Evolutionary conservation across 371 early-diverging fungal species (phyloP).

Genomic region (Rhizopus microsporus): DNA sequence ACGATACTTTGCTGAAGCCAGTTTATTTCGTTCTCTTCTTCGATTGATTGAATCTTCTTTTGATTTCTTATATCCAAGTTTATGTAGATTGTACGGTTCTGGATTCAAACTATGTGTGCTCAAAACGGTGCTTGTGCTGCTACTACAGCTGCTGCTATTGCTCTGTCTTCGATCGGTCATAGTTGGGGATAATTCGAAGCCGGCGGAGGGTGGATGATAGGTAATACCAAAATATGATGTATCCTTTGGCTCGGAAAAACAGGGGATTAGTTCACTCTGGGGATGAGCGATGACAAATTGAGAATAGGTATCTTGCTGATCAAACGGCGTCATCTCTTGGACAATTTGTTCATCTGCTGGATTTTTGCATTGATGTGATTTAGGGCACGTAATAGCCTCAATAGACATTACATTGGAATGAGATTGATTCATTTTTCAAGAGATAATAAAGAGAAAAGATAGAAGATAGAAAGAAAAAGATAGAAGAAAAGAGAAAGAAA

Average conservation of each 20-base stretch:
- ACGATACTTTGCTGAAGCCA: constrained; percentile 67
- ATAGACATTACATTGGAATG: constrained; percentile 23
- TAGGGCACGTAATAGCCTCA: constrained; percentile 20
- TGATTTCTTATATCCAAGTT: not conserved
- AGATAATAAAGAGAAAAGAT: no score
- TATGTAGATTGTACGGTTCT: not conserved
- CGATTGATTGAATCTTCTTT: constrained; percentile 6
- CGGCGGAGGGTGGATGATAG: no score
- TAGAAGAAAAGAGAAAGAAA: no score
- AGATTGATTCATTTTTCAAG: no score
- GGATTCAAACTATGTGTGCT: not conserved
- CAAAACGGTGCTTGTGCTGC: not conserved
- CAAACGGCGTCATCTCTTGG: no score
- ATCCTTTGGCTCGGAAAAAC: not conserved
- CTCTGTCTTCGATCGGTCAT: not conserved
- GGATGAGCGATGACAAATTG: not conserved
- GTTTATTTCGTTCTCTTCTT: constrained; percentile 64
- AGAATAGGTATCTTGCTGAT: not conserved
- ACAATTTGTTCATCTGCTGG: no score
- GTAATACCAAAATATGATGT: not conserved
- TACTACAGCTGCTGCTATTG: not conserved
- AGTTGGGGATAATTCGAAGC: no score
- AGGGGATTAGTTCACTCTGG: not conserved
- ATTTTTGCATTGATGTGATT: not conserved
- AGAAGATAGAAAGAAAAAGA: no score